These are phyloP conservation scores for Fusarium pseudonygamai DNA, from an alignment of 2,329 filamentous ascomycete genomes.

Conservation along the genomic window DNA sequence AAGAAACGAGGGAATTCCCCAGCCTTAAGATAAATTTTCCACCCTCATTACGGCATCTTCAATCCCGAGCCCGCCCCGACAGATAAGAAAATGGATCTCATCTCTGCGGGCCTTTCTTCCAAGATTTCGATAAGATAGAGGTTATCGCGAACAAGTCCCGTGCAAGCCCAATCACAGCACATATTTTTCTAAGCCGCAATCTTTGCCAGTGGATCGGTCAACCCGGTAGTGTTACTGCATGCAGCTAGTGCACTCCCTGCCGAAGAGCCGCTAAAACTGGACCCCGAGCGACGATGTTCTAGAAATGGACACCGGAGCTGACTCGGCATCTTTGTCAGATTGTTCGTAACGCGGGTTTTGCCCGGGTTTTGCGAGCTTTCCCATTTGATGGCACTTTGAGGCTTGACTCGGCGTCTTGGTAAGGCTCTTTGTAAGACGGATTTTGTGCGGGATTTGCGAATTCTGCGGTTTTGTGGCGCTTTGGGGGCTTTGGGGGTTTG, in stretches of 20 bases:
- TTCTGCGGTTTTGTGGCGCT: background rate
- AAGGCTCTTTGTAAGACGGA: background rate
- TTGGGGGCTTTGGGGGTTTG: background rate
- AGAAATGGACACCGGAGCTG: background rate
- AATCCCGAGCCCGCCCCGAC: conserved; percentile 3
- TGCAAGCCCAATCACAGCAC: background rate
- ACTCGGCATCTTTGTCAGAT: background rate
- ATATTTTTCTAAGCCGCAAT: background rate
- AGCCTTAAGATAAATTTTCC: background rate
- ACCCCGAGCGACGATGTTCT: background rate
- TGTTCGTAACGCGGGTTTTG: background rate
- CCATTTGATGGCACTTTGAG: background rate
- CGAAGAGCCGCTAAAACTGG: conserved; percentile 10
- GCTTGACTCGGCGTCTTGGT: background rate
- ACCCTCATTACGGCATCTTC: background rate
- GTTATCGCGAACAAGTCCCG: background rate
- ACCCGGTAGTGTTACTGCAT: background rate
- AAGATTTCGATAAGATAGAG: conserved; percentile 4
- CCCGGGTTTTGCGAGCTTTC: background rate
- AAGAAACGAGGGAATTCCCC: background rate
- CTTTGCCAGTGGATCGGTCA: background rate
- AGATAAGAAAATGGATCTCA: background rate
- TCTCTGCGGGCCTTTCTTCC: background rate
- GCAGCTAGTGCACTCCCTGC: background rate
- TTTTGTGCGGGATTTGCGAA: background rate